A percentile compares a stretch with the other conserved stretches of the same genome.
Evolutionary conservation across 2,329 filamentous ascomycete species (phyloP).

Genomic region (Sporothrix inflata): DNA sequence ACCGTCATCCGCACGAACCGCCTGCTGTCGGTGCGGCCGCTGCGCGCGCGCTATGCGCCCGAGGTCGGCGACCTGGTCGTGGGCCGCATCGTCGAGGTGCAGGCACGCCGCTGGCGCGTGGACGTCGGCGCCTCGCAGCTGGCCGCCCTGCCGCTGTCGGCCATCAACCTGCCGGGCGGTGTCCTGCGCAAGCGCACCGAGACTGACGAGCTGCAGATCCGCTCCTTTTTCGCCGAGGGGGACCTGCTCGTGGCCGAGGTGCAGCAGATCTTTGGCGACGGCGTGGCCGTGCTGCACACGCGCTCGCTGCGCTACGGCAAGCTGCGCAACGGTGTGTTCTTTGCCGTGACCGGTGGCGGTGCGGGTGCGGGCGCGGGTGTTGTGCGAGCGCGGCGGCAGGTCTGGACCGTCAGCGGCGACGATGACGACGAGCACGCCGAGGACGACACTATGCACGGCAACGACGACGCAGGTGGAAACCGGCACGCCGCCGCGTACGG

Average conservation of each 20-base stretch:
- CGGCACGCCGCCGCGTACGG: conserved; percentile 24
- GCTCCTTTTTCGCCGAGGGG: conserved; percentile 95
- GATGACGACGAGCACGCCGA: conserved; percentile 69
- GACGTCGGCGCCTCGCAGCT: conserved; percentile 89
- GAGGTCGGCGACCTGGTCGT: conserved; percentile 97
- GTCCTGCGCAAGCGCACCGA: conserved; percentile 89
- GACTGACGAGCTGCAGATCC: conserved; percentile 95
- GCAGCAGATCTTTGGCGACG: conserved; percentile 84
- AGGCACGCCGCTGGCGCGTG: conserved; percentile 89
- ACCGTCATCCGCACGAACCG: conserved; percentile 95
- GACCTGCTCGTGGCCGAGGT: conserved; percentile 95
- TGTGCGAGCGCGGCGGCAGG: conserved; percentile 79
- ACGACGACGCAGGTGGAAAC: not conserved
- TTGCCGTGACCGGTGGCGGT: conserved; percentile 78
- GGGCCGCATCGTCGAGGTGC: conserved; percentile 92
- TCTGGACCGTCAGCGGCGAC: conserved; percentile 74
- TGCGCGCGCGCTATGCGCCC: conserved; percentile 90
- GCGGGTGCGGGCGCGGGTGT: conserved; percentile 85
- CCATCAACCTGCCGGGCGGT: conserved; percentile 93
- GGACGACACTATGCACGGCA: conserved; percentile 72
- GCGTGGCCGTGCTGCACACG: conserved; percentile 85
- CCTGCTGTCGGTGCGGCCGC: conserved; percentile 84
- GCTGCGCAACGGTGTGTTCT: conserved; percentile 88
- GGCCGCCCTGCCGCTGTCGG: conserved; percentile 79
- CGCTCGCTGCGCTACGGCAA: conserved; percentile 93